These are phyloP conservation scores for Colletotrichum simmondsii DNA, from an alignment of 2,329 filamentous ascomycete species.

Conservation along the genomic window DNA sequence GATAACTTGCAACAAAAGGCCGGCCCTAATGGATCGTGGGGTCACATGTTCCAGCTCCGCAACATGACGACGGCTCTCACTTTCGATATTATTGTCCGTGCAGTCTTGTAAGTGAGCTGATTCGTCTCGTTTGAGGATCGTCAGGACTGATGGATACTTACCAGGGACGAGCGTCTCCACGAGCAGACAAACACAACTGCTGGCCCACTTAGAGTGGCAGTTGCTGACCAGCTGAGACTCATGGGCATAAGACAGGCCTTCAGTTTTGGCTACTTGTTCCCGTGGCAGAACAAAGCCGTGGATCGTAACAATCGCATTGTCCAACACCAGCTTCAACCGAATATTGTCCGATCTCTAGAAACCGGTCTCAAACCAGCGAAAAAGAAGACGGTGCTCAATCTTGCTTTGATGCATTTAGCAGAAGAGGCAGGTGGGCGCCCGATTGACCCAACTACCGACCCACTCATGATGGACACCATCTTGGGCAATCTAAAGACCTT, in stretches of 20 bases:
- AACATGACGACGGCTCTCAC: constrained; percentile 31
- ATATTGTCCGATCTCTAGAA: constrained; percentile 4
- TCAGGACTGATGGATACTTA: constrained; percentile 11
- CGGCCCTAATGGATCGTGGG: constrained; percentile 13
- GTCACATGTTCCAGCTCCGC: constrained; percentile 20
- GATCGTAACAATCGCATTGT: constrained; percentile 12
- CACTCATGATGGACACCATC: constrained; percentile 37
- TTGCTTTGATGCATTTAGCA: constrained; percentile 8
- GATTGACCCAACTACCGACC: not conserved
- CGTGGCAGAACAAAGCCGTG: constrained; percentile 16
- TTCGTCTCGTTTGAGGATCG: accelerated
- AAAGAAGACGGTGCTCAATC: constrained; percentile 20
- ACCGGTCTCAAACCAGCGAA: constrained; percentile 9
- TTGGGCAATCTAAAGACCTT: constrained; percentile 48
- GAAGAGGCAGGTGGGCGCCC: not conserved
- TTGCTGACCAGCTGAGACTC: constrained; percentile 13
- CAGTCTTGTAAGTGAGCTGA: constrained; percentile 34
- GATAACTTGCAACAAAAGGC: not conserved
- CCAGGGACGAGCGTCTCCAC: constrained; percentile 43
- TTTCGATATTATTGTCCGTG: constrained; percentile 43
- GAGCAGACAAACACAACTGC: constrained; percentile 39
- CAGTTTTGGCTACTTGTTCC: constrained; percentile 45
- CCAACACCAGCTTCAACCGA: not conserved
- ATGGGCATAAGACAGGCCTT: constrained; percentile 43
- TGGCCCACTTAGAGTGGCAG: constrained; percentile 9